Evolutionary conservation across 225 moss, liverwort and hornwort genomes (phyloP).

Genomic region (Antitrichia curtipendula): DNA sequence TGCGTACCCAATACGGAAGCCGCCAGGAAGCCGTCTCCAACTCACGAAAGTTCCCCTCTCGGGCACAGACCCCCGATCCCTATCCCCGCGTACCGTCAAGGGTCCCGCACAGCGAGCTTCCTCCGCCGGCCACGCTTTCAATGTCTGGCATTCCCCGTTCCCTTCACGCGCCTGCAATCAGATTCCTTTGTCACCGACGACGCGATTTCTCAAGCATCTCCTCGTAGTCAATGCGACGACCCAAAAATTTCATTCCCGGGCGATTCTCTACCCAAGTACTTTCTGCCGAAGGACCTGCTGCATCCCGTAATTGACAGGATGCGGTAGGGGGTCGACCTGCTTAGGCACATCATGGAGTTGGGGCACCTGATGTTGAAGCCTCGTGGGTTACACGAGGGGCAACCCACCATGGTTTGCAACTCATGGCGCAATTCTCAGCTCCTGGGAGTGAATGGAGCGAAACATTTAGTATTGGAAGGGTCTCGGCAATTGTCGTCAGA

Average conservation of each 20-base stretch:
- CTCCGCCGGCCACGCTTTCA: neutral
- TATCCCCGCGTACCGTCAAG: neutral
- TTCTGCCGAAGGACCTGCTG: neutral
- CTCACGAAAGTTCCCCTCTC: neutral
- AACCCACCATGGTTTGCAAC: neutral
- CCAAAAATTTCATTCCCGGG: neutral
- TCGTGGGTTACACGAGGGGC: neutral
- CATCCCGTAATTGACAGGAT: neutral
- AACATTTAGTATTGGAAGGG: neutral
- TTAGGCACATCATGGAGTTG: neutral
- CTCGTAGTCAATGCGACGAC: neutral
- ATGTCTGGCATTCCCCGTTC: neutral
- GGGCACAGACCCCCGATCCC: neutral
- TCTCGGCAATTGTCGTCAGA: neutral
- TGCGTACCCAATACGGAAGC: neutral
- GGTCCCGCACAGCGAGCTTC: neutral
- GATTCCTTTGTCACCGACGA: conserved; percentile 8
- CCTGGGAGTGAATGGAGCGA: neutral
- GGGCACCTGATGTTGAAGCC: neutral
- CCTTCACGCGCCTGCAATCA: neutral
- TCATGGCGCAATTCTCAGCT: conserved; percentile 7
- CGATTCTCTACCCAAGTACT: neutral
- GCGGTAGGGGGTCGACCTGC: neutral
- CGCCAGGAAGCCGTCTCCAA: neutral
- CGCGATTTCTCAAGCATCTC: neutral